phyloP scores from a whole-genome alignment of 305 asterid species.

The Fraxinus angustifolia region DNA sequence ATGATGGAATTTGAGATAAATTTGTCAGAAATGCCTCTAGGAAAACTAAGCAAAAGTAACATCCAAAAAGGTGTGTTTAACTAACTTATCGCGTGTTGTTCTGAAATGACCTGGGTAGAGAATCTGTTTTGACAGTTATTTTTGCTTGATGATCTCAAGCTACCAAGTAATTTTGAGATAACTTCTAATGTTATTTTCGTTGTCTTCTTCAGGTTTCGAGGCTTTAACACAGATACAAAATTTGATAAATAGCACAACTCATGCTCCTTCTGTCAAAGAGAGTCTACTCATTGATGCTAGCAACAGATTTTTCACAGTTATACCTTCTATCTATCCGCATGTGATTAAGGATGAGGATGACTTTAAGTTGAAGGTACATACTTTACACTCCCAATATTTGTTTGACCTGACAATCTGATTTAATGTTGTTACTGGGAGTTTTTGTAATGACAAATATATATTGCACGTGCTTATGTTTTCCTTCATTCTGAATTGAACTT shows the following conservation, averaged over 20 bases:
- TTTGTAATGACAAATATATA: background rate
- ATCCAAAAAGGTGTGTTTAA: constrained; percentile 70
- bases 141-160: constrained; percentile 2
- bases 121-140: constrained; percentile 4
- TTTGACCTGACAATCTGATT: background rate
- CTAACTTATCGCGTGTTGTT: constrained; percentile 14
- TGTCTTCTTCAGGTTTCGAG: constrained; percentile 66
- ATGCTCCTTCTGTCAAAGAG: constrained; percentile 54
- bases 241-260: constrained; percentile 40
- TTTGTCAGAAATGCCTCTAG: constrained; percentile 96
- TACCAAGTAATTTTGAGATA: background rate
- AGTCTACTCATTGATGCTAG: constrained; percentile 83
- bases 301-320: constrained; percentile 89
- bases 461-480: background rate
- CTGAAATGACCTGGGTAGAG: background rate
- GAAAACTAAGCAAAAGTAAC: constrained; percentile 85
- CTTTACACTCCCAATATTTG: background rate
- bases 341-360: constrained; percentile 80
- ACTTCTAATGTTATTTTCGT: constrained; percentile 11
- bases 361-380: constrained; percentile 69
- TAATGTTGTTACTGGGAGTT: background rate
- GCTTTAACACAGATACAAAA: constrained; percentile 92
- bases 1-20: constrained; percentile 98
- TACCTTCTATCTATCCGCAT: constrained; percentile 92
- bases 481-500: background rate